Evolutionary conservation across 2,329 filamentous ascomycete species (phyloP), one percentile per base, ranked within the genome.

Genomic region (Epichloe glyceriae): DNA sequence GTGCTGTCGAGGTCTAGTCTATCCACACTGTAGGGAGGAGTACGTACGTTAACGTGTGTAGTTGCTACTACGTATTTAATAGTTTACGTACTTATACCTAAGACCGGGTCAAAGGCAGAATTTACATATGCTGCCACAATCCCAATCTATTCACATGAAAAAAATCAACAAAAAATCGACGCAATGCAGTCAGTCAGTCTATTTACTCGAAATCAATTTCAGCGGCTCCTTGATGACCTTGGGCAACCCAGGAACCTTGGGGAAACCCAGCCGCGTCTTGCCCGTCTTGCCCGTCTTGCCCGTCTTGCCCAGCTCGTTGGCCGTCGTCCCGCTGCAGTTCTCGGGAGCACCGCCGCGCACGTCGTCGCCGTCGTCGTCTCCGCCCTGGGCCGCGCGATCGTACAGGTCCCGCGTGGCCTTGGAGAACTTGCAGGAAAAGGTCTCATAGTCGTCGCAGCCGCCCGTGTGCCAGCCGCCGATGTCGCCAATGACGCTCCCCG

Each of bases 391-490:
- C 4, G 50, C 50, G 7, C 50, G 50, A 20, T 49, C 35, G 41
- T 34, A 52, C 46, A 47, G 8, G 12, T 45, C 46, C 41, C 5
- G 12, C n/a, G 50, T 52, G 5, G 50, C 50, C 34, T 30, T 11
- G 14, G 50, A 52, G 41, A 52, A 52, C 7, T 39, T 45, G 46
- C 46, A 38, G 19, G 50, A 52, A 38, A 52, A 52, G 12, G 50
- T 52, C 50, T 52, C 50, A 34, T 52, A 48, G 41, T 52, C 46
- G 35, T 52, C 50, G 40, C 53, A 54, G n/a, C 53, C 53, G 26
- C 53, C 53, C 14, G 53, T 54, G 43, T 54, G 53, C 53, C 47
- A 52, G 30, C 53, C 53, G 40, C 53, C 53, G 12, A 52, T 47
- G 30, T 50, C 50, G 3, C 53, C 53, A 35, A 54, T 54, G n/a